Base-by-base conservation (phyloP, 345 rosid genomes). In the Melaleuca alternifolia region DNA sequence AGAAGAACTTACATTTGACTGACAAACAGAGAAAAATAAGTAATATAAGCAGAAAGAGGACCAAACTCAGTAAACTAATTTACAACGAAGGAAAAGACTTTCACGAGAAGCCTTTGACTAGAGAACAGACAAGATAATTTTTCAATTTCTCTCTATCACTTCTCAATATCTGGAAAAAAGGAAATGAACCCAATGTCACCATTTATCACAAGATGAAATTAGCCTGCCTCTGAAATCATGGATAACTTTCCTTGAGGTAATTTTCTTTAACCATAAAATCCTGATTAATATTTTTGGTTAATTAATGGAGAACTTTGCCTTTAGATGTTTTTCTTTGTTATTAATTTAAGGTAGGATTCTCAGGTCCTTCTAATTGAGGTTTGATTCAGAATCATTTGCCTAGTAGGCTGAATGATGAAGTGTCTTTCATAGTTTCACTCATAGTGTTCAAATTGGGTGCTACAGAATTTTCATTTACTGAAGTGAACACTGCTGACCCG, bases 401-500 rank as follows among this genome's bases (percentile, higher is more conserved):
- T 71, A 71, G 48, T 71, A 18, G 48, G 81, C 81, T 71, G 81
- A 18, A 71, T 71, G 81, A 71, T 71, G 81, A 71, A 71, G 46
- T 71, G 81, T 71, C 81, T 37, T 37, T 37, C 81, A 18, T 48
- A 71, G 48, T 71, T 71, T 71, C 50, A 51, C 71, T 54, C 85
- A 52, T 53, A 84, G 50, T 71, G 81, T 71, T 71, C 81, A 71
- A 71, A 71, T 71, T 71, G 81, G 81, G 81, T 71, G 48, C 82
- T 82, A 46, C 87, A 88, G 87, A 76, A 85, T 77, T 90, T 75
- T 46, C 75, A 41, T 85, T 57, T 84, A 76, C 83, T 33, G 85
- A 79, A 56, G 91, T 96, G 84, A 93, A 84, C 87, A 89, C 98
- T 87, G 93, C 93, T 54, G n/a, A n/a, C n/a, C n/a, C n/a, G n/a